Evolutionary conservation across 2,329 filamentous ascomycete genomes (phyloP).

Genomic region (Mycogone perniciosa): DNA sequence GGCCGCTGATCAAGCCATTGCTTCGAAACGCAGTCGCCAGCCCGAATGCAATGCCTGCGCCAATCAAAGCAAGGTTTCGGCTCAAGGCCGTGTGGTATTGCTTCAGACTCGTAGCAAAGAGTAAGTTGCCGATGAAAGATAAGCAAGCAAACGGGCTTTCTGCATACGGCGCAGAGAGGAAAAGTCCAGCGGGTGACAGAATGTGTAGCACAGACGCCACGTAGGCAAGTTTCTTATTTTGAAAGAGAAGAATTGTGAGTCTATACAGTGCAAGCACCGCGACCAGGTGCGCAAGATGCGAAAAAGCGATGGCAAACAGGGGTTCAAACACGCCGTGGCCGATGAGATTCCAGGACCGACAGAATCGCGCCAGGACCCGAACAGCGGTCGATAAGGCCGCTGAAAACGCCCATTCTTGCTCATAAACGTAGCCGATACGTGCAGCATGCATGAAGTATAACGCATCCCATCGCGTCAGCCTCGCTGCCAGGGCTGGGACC

Average conservation of each 20-base stretch:
- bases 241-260: constrained; percentile 54
- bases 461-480: constrained; percentile 72
- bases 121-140: constrained; percentile 65
- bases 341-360: constrained; percentile 21
- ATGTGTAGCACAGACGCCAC: constrained; percentile 69
- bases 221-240: constrained; percentile 52
- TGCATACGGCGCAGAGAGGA: constrained; percentile 79
- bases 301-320: constrained; percentile 57
- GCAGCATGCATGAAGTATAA: constrained; percentile 66
- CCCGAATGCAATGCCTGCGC: constrained; percentile 64
- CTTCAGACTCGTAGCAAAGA: constrained; percentile 51
- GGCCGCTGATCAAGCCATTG: constrained; percentile 79
- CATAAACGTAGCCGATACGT: constrained; percentile 59
- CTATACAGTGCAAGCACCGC: constrained; percentile 67
- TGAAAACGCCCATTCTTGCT: constrained; percentile 84
- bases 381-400: constrained; percentile 39
- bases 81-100: constrained; percentile 19
- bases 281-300: constrained; percentile 68
- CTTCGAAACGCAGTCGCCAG: constrained; percentile 68
- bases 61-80: constrained; percentile 48
- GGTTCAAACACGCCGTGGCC: constrained; percentile 27
- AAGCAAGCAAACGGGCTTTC: constrained; percentile 76
- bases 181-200: constrained; percentile 80
- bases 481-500: constrained; percentile 43
- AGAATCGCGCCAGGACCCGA: constrained; percentile 26